Base-by-base conservation (phyloP, 2,329 filamentous ascomycete species). In the Fusarium mangiferae region DNA sequence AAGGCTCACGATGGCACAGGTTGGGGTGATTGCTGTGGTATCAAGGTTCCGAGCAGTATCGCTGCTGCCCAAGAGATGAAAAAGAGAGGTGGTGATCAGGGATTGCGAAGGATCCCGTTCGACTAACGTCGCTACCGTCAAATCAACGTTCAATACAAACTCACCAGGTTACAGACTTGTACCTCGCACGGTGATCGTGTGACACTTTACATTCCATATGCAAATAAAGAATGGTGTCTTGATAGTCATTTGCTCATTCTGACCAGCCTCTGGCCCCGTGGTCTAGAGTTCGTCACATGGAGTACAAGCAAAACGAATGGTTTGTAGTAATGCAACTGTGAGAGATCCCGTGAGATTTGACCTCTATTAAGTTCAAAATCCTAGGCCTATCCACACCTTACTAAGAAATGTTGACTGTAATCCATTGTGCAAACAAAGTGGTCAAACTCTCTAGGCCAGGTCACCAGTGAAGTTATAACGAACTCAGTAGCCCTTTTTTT, bases 1-100 rank as follows among this genome's bases (percentile, higher is more conserved):
- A 90, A 92, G 57, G 85, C 85, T 62, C 90, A 91, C 73, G 89
- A 92, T 57, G 88, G 89, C 54, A 90, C 87, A 62, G 90, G 90
- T 28, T 99, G 96, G 94, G 96, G 96, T 10, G 96, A 99, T 82
- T 99, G 96, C 82, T 99, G 96, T 81, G 96, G 96, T 33, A 99
- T 99, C 83, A 96, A 97, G 78, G 96, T 99, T 22, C 97, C 96
- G 1, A 98, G 95, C 80, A 96, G 94, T 60, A 89, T 98, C 65
- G 97, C 95, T 35, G 97, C 96, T 2, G 94, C 94, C 20, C 92
- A 95, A 76, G 96, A 98, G 84, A 92, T 93, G 88, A 92, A 90
- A 86, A 98, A 97, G 85, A 87, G 87, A 62, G 91, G 88, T 22
- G 87, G 85, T 45, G 87, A 83, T 12, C 86, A 90, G 68, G 84